These are phyloP conservation scores for Daldinia grandis DNA, from an alignment of 495 filamentous ascomycete species.

Conservation along the genomic window DNA sequence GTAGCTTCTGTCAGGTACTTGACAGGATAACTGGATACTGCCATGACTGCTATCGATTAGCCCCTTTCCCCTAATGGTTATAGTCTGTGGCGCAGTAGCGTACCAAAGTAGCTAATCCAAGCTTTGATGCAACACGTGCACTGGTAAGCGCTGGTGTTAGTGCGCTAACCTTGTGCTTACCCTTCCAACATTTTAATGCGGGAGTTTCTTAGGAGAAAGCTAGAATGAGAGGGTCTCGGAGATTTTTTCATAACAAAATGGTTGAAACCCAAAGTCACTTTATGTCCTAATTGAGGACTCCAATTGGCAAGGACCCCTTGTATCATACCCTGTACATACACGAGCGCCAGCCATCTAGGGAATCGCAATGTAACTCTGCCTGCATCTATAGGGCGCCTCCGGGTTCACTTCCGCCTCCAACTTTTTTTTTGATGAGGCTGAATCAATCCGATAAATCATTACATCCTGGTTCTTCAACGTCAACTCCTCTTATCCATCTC, in stretches of 20 bases:
- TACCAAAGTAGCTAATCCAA: slow-evolving; percentile 1
- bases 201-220: not conserved
- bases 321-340: not conserved
- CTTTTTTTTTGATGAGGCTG: slow-evolving; percentile 42
- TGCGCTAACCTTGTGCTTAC: slow-evolving; percentile 15
- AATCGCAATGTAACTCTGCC: slow-evolving; percentile 28
- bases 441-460: slow-evolving; percentile 40
- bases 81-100: slow-evolving; percentile 36
- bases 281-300: slow-evolving; percentile 37
- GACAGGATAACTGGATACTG: not conserved
- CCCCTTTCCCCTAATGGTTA: slow-evolving; percentile 26
- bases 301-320: slow-evolving; percentile 22
- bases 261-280: slow-evolving; percentile 5
- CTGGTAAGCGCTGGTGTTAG: slow-evolving; percentile 24
- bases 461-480: slow-evolving; percentile 40
- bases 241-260: slow-evolving; percentile 28
- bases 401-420: slow-evolving; percentile 39
- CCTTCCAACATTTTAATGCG: not conserved
- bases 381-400: slow-evolving; percentile 32
- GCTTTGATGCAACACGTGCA: not conserved
- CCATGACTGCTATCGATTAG: slow-evolving; percentile 16
- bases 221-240: not conserved
- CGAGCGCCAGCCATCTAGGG: slow-evolving; percentile 19
- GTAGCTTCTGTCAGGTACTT: not conserved
- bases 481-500: slow-evolving; percentile 33